Evolutionary conservation across 2,329 filamentous ascomycete genomes (phyloP).

Genomic region (Dichotomopilus funicola): DNA sequence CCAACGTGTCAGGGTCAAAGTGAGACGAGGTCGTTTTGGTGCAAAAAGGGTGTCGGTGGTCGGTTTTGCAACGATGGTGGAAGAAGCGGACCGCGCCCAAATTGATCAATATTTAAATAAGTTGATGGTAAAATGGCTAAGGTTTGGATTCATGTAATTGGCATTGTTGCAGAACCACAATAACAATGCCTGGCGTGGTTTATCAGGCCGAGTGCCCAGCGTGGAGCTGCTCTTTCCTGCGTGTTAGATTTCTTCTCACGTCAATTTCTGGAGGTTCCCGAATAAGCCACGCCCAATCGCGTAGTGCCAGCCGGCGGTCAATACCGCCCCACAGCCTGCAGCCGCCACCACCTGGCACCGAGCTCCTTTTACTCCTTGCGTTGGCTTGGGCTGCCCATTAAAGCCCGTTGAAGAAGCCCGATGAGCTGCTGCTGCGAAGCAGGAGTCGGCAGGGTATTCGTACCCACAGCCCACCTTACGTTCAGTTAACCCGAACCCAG

Average conservation of each 20-base stretch:
- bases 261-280: slow-evolving; percentile 25
- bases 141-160: too few relatives aligned
- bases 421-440: too few relatives aligned
- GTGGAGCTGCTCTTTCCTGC: slow-evolving; percentile 4
- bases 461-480: too few relatives aligned
- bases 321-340: slow-evolving; percentile 12
- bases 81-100: neutral
- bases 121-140: neutral
- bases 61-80: neutral
- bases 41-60: slow-evolving; percentile 1
- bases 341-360: slow-evolving; percentile 1
- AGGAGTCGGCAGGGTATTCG: too few relatives aligned
- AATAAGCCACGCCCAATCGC: slow-evolving; percentile 23
- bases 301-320: slow-evolving; percentile 7
- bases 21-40: neutral
- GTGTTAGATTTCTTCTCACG: slow-evolving; percentile 27
- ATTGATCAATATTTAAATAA: neutral
- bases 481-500: too few relatives aligned
- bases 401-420: too few relatives aligned
- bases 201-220: slow-evolving; percentile 3
- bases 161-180: slow-evolving; percentile 7
- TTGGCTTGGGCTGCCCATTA: too few relatives aligned
- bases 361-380: too few relatives aligned
- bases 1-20: slow-evolving; percentile 25
- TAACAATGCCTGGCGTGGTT: slow-evolving; percentile 4